phyloP scores from a whole-genome alignment of 192 early-diverging fungal genomes.

The Mortierella alpina region DNA sequence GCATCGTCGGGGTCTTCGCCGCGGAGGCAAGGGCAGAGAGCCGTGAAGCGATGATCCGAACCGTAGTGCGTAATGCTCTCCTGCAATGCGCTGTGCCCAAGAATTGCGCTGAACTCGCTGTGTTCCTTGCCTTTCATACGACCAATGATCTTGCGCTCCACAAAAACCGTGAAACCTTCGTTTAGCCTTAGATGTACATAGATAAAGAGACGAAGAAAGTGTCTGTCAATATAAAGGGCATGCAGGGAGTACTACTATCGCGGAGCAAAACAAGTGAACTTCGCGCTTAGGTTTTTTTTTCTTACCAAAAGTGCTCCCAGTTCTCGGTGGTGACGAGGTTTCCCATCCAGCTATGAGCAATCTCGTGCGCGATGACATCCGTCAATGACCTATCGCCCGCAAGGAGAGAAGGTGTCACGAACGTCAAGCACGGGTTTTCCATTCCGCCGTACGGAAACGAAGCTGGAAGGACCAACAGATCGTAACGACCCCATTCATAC shows the following conservation, averaged over 20 bases:
- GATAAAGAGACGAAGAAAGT: slow-evolving; percentile 66
- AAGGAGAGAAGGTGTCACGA: slow-evolving; percentile 95
- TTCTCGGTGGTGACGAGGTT: slow-evolving; percentile 85
- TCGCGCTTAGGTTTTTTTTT: neutral
- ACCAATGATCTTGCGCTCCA: slow-evolving; percentile 91
- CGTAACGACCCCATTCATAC: slow-evolving; percentile 97
- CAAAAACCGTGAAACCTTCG: slow-evolving; percentile 95
- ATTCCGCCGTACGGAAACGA: slow-evolving; percentile 88
- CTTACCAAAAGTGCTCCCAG: slow-evolving; percentile 70
- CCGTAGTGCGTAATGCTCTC: slow-evolving; percentile 79
- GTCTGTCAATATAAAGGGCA: neutral
- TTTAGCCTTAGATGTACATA: slow-evolving; percentile 80
- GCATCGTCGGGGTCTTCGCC: slow-evolving; percentile 86
- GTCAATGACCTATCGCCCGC: slow-evolving; percentile 94
- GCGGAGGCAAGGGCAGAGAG: slow-evolving; percentile 77
- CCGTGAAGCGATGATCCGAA: slow-evolving; percentile 71
- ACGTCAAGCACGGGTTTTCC: slow-evolving; percentile 98
- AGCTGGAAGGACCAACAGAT: slow-evolving; percentile 88
- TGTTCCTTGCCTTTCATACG: slow-evolving; percentile 81
- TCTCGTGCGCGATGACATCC: slow-evolving; percentile 97
- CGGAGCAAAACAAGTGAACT: neutral
- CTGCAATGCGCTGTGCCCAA: slow-evolving; percentile 80
- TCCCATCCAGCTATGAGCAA: slow-evolving; percentile 91
- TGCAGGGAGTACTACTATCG: neutral
- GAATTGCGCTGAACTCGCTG: slow-evolving; percentile 86